Evolutionary conservation across 2,329 filamentous ascomycete genomes (phyloP), one percentile per base, ranked within the genome.

Genomic region (Colletotrichum tamarilloi): DNA sequence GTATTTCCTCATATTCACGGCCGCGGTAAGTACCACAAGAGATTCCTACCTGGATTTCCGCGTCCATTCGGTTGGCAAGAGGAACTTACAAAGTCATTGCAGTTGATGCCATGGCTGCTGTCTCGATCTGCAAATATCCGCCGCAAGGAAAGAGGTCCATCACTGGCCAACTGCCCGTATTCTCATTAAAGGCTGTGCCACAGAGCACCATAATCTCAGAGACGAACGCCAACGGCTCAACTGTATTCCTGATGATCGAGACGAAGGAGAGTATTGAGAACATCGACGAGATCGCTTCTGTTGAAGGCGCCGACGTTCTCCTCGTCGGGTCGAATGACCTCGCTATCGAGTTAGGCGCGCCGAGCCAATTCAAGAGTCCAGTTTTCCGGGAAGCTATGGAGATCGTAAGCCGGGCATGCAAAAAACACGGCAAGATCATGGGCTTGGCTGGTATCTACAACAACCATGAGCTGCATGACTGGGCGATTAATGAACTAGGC

Each of bases 301-400:
- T 81, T 0, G 67, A 76, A 1, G 79, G 79, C 1, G 78, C 81
- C 0, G 80, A 82, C 49, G 78, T 80, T 0, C 71, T 83, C 0
- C 74, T 82, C 0, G 74, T 83, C 12, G 81, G 81, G 4, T 79
- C 78, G 3, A 79, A 78, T 24, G 80, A 82, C 55, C 59, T 82
- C 12, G 75, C 77, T 1, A 77, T 77, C 7, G 78, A 79, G 30
- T 64, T 80, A 1, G 78, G 78, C 0, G 73, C 77, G 11, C 77
- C 75, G 5, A 76, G 72, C 1, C 69, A 78, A 16, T 80, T 74
- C 68, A 72, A 76, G 49, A 75, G 68, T 42, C 12, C 67, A 4
- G 16, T 32, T 1, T 79, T 78, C 55, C 60, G 66, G 35, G 16
- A 59, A 7, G 75, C 76, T 1, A 58, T 79, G 56, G 66, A 74